Evolutionary conservation across 169 alveolate genomes (phyloP).

Genomic region (Pseudocohnilembus persalinus): DNA sequence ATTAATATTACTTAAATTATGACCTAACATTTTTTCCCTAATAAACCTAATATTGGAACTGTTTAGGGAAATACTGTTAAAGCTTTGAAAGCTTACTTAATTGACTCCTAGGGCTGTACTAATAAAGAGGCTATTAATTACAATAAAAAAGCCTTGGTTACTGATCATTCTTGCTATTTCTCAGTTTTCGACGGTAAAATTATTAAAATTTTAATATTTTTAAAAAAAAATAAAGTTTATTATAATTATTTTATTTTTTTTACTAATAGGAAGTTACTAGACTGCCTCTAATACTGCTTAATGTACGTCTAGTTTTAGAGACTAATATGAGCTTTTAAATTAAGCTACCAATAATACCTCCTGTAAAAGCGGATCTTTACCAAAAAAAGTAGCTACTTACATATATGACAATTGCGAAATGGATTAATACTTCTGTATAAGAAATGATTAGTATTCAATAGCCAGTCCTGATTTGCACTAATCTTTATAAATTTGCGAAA

Average conservation of each 20-base stretch:
- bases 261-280: neutral
- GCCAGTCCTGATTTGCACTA: neutral
- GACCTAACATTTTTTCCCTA: neutral
- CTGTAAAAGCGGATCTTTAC: neutral
- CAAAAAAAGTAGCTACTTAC: neutral
- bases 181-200: neutral
- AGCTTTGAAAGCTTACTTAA: neutral
- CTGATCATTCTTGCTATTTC: neutral
- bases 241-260: no score
- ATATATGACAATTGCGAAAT: neutral
- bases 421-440: neutral
- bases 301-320: neutral
- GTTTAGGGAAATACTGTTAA: neutral
- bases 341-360: neutral
- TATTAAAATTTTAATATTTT: no score
- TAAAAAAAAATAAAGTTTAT: no score
- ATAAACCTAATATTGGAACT: no score
- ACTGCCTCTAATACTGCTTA: neutral
- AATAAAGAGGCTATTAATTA: neutral
- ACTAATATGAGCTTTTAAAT: neutral
- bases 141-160: neutral
- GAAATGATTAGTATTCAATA: neutral
- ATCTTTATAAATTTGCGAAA: neutral
- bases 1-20: neutral
- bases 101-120: neutral